These are phyloP conservation scores for Chimonanthus praecox DNA, from an alignment of 164 flowering plant genomes.

Conservation along the genomic window DNA sequence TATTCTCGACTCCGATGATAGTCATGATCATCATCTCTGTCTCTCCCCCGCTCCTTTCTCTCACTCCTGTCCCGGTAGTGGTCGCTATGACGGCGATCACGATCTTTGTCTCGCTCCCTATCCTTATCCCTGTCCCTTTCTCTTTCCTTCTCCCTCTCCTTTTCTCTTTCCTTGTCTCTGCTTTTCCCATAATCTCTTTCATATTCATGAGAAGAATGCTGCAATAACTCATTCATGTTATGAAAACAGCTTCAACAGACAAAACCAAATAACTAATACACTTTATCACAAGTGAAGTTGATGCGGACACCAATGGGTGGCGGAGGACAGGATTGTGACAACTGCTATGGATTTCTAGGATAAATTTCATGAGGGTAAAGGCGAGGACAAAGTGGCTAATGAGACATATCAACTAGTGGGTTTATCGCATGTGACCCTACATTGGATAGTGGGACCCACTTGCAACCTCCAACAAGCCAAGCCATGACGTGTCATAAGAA, in stretches of 20 bases:
- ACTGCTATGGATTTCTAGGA: no score
- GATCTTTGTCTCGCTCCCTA: slow-evolving; percentile 30
- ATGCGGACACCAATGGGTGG: no score
- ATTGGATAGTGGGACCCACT: no score
- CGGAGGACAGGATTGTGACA: no score
- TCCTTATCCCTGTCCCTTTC: slow-evolving; percentile 30
- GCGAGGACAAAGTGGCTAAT: no score
- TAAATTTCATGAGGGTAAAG: no score
- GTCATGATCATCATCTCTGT: slow-evolving; percentile 56
- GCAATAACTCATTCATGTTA: slow-evolving; percentile 8
- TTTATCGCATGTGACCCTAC: no score
- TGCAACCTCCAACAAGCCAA: no score
- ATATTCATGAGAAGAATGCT: slow-evolving; percentile 55
- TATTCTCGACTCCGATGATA: slow-evolving; percentile 46
- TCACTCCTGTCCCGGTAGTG: slow-evolving; percentile 61
- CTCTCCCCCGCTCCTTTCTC: slow-evolving; percentile 58
- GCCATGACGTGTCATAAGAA: no score
- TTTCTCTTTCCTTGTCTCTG: slow-evolving; percentile 57
- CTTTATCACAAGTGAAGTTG: no score
- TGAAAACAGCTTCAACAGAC: background rate
- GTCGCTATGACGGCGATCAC: slow-evolving; percentile 41
- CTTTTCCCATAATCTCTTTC: slow-evolving; percentile 54
- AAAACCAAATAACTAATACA: background rate
- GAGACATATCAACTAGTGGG: no score
- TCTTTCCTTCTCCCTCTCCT: slow-evolving; percentile 29